Base-by-base conservation (phyloP, 2,329 filamentous ascomycete species). In the Fusarium phyllophilum region DNA sequence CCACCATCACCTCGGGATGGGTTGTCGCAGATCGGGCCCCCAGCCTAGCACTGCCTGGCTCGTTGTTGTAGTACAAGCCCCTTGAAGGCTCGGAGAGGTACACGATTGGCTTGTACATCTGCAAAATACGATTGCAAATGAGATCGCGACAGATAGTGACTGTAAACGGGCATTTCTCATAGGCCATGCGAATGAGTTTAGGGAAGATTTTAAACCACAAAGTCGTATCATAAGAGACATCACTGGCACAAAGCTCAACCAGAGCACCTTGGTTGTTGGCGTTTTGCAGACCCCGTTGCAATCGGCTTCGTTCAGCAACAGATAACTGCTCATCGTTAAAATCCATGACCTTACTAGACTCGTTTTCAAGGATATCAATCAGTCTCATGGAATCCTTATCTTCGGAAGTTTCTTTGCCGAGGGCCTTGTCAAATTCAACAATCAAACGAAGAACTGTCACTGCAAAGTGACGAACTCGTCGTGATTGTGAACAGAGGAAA, bases 191-290 rank as follows among this genome's bases (percentile, higher is more conserved):
- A 64, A 99, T 93, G 38, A 99, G 88, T 78, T 98, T 98, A 8
- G 96, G 97, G 78, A 99, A 99, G 24, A 98, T 92, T 79, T 98
- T 99, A 84, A 96, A 97, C 96, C 96, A 99, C 18, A 99, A 85
- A 0, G 95, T 97, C 6, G 94, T 92, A 80, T 99, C 96, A 78
- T 98, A 98, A 2, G 95, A 94, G 33, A 96, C 91, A 76, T 98
- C 96, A 83, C 96, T 98, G 76, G 94, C 96, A 83, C 96, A 98
- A 31, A 99, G 89, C 80, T 98, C 96, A 39, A 98, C 93, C 24
- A 99, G 85, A 6, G 94, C 96, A 72, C 94, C 95, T 77, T 95
- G 92, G 51, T 92, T 91, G 76, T 94, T 94, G 79, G 91, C 94
- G 79, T 93, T 94, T 75, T 95, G 92, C 82, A 97, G 92, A 14